Evolutionary conservation across 768 basidiomycete species (phyloP), one percentile per base, ranked within the genome.

Genomic region (Phaeotremella fagi): DNA sequence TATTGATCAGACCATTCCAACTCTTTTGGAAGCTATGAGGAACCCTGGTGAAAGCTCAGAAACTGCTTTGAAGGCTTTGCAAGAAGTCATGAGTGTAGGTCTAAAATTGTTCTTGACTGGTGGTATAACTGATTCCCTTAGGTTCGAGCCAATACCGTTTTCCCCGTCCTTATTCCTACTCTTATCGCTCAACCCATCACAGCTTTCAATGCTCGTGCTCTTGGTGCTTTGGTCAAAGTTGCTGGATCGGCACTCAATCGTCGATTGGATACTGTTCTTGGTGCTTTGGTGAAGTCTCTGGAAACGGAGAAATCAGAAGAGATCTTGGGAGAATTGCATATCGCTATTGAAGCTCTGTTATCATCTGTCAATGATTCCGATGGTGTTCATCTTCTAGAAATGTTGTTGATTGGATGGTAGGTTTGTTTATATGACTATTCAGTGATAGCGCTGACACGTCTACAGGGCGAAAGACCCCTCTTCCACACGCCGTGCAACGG

Each of bases 1-100:
- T 4, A 92, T 97, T 58, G 94, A 98, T 67, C 83, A 92, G 75
- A 98, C 90, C 0, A 97, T 98, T 54, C 94, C 95, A 0, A 98
- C 94, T 0, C 75, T 98, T 0, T 73, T 99, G 48, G 90, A 91
- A 64, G 94, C 94, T 1, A 84, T 98, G 29, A 85, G 89, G 16
- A 87, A 90, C 73, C 90, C 91, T 14, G 92, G 92, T 3, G 86
- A 85, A 64, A 83, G 86, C 18, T 94, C 94, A n/a, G 91, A 90
- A 9, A 97, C 94, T 15, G 94, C 95, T 11, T 78, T 98, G 29
- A 85, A 91, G 67, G 95, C 95, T 0, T 77, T 98, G 33, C 84
- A 81, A 51, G 94, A 98, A 78, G 90, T 98, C 61, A 94, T 94
- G 88, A 84, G 81, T 60, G 90, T 90, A 74, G 71, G 86, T 77